These are phyloP conservation scores for Amanita pseudoporphyria DNA, from an alignment of 768 basidiomycete species.

Conservation along the genomic window DNA sequence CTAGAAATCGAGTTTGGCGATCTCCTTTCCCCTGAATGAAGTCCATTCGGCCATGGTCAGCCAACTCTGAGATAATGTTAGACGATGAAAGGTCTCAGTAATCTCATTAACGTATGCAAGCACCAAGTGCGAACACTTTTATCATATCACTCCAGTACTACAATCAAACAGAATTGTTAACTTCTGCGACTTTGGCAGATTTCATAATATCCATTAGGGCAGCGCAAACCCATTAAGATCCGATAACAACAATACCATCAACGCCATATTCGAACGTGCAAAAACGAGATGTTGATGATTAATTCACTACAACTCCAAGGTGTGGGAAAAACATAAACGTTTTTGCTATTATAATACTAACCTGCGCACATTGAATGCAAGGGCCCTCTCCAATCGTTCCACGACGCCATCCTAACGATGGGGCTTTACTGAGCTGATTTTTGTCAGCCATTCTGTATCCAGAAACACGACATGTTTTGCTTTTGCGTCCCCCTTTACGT, in stretches of 20 bases:
- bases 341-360: slow-evolving; percentile 22
- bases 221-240: slow-evolving; percentile 30
- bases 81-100: not conserved
- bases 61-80: slow-evolving; percentile 35
- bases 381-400: slow-evolving; percentile 70
- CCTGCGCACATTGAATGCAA: slow-evolving; percentile 61
- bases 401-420: slow-evolving; percentile 62
- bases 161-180: slow-evolving; percentile 70
- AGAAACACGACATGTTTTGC: slow-evolving; percentile 30
- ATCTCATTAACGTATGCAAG: slow-evolving; percentile 41
- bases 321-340: no score
- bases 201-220: slow-evolving; percentile 62
- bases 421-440: slow-evolving; percentile 53
- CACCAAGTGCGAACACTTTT: slow-evolving; percentile 80
- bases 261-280: slow-evolving; percentile 52
- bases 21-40: slow-evolving; percentile 51
- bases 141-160: slow-evolving; percentile 76
- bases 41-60: slow-evolving; percentile 68
- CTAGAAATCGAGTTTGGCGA: slow-evolving; percentile 31
- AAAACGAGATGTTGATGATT: no score
- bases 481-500: slow-evolving; percentile 37
- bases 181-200: slow-evolving; percentile 46
- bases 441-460: slow-evolving; percentile 53
- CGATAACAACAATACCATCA: slow-evolving; percentile 70
- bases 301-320: no score